Conservation (phyloP, 352 stramenopile species). For the Phytophthora ramorum region DNA sequence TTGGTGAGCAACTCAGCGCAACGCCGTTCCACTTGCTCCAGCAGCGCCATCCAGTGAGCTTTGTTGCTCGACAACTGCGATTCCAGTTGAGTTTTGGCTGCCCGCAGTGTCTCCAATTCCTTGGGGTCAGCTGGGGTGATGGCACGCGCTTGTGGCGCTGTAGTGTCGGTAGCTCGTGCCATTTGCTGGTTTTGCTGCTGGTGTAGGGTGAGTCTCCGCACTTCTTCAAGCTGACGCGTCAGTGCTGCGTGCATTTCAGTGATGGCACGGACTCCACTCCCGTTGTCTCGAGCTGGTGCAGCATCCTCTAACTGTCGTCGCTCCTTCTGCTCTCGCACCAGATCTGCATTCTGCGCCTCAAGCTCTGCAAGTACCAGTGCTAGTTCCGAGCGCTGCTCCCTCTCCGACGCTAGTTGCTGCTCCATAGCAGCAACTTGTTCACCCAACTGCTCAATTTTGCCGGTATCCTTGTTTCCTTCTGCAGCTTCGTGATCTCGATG, state of each 20-base stretch:
- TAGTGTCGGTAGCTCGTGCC: neutral
- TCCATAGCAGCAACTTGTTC: slow-evolving; percentile 19
- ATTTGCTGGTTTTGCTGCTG: slow-evolving; percentile 21
- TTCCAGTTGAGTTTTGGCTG: slow-evolving; percentile 49
- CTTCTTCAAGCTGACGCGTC: slow-evolving; percentile 50
- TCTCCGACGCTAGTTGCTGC: slow-evolving; percentile 24
- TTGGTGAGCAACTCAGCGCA: slow-evolving; percentile 73
- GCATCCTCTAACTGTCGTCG: slow-evolving; percentile 1
- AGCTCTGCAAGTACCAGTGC: slow-evolving; percentile 27
- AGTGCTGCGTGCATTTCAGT: slow-evolving; percentile 52
- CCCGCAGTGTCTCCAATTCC: slow-evolving; percentile 27
- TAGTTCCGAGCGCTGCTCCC: slow-evolving; percentile 28
- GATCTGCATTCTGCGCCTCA: slow-evolving; percentile 20
- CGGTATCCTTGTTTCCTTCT: neutral
- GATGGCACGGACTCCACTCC: slow-evolving; percentile 26
- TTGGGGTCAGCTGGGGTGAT: neutral
- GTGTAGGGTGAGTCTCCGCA: slow-evolving; percentile 39
- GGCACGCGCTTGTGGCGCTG: neutral
- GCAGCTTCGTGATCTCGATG: neutral
- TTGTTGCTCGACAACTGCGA: slow-evolving; percentile 42
- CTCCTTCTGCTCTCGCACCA: slow-evolving; percentile 12
- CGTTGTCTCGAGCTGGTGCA: slow-evolving; percentile 5
- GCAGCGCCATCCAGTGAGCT: slow-evolving; percentile 44
- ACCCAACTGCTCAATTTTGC: slow-evolving; percentile 8
- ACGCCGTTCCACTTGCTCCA: slow-evolving; percentile 64